A percentile compares a stretch with the other conserved stretches of the same genome.
Evolutionary conservation across 1,139 yeast species (phyloP).

Genomic region (Yamadazyma trypodendri): DNA sequence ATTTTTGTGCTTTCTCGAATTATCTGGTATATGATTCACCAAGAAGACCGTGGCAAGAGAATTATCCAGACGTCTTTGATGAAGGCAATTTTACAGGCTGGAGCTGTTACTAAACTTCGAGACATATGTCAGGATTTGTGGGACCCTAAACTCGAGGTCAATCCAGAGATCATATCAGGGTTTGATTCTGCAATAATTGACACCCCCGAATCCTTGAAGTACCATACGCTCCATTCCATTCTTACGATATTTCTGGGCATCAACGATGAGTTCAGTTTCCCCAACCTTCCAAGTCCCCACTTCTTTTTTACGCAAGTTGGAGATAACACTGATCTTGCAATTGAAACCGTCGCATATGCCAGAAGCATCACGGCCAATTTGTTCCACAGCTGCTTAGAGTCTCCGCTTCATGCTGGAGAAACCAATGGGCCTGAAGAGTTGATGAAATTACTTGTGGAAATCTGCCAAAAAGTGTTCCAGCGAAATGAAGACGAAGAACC

Average conservation of each 20-base stretch:
- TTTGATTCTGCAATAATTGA: neutral
- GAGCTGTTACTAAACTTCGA: constrained; percentile 31
- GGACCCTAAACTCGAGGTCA: constrained; percentile 1
- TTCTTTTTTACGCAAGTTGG: constrained; percentile 24
- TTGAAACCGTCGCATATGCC: constrained; percentile 40
- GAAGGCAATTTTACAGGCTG: constrained; percentile 46
- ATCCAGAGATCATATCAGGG: neutral
- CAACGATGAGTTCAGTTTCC: constrained; percentile 26
- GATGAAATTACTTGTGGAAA: constrained; percentile 13
- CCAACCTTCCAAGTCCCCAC: constrained; percentile 24
- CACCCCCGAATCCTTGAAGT: constrained; percentile 1
- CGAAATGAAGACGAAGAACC: neutral
- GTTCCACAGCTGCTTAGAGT: neutral
- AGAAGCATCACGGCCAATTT: constrained; percentile 29
- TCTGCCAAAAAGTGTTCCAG: neutral
- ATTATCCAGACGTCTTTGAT: constrained; percentile 44
- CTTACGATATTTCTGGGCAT: constrained; percentile 35
- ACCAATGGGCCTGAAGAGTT: neutral
- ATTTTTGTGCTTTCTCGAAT: constrained; percentile 30
- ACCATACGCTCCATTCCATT: neutral
- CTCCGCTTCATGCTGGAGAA: neutral
- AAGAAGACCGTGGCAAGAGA: constrained; percentile 33
- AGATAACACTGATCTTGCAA: constrained; percentile 16
- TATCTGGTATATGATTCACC: constrained; percentile 24
- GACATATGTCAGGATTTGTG: neutral